A percentile compares a stretch with the other conserved stretches of the same genome.
Evolutionary conservation across 345 rosid species (phyloP).

Genomic region (Rubroshorea leprosula): DNA sequence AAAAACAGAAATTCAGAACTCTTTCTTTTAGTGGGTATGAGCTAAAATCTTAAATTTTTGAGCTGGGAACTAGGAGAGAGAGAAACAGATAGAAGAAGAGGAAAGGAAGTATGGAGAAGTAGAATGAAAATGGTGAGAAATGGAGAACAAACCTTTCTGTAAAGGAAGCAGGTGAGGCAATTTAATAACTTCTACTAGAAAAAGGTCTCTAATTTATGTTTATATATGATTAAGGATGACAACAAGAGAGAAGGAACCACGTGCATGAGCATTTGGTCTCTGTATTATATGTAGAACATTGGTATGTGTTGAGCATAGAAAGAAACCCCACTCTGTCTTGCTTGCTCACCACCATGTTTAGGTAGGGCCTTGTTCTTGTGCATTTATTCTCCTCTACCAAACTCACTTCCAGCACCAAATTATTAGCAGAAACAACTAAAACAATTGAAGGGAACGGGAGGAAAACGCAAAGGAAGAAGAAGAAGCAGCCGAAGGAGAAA

Average conservation of each 20-base stretch:
- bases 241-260: slow-evolving; percentile 39
- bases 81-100: slow-evolving; percentile 10
- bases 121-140: slow-evolving; percentile 28
- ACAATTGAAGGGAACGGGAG: neutral
- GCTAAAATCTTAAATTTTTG: slow-evolving; percentile 18
- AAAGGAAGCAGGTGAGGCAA: slow-evolving; percentile 45
- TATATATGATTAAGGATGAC: slow-evolving; percentile 16
- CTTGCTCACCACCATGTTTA: slow-evolving; percentile 19
- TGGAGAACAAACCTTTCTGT: slow-evolving; percentile 35
- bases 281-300: slow-evolving; percentile 10
- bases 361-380: slow-evolving; percentile 19
- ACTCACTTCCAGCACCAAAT: slow-evolving; percentile 21
- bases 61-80: slow-evolving; percentile 3
- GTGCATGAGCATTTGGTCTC: slow-evolving; percentile 41
- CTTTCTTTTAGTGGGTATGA: slow-evolving; percentile 29
- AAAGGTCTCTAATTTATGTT: slow-evolving; percentile 7
- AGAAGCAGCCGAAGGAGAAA: neutral
- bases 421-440: slow-evolving; percentile 17
- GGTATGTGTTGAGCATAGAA: neutral
- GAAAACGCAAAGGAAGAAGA: neutral
- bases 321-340: slow-evolving; percentile 11
- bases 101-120: slow-evolving; percentile 24
- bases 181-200: slow-evolving; percentile 21
- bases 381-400: slow-evolving; percentile 51
- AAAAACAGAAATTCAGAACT: slow-evolving; percentile 26